phyloP scores from a whole-genome alignment of 1,139 yeast genomes.

The Magnusiomyces sp. region DNA sequence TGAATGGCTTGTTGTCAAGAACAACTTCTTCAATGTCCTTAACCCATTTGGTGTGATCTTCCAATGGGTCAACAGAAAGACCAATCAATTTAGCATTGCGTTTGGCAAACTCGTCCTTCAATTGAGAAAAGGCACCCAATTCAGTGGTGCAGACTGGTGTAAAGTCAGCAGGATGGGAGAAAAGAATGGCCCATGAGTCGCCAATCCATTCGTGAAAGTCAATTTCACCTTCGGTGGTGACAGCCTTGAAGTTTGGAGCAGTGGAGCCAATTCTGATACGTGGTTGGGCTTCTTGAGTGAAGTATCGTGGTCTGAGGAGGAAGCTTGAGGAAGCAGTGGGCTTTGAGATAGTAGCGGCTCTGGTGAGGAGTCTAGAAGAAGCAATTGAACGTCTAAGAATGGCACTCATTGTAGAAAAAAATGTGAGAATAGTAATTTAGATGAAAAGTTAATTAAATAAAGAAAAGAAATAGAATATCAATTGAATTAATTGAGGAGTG shows the following conservation, averaged over 20 bases:
- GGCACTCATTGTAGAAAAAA: constrained; percentile 5
- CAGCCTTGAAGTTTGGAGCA: constrained; percentile 80
- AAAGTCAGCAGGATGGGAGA: constrained; percentile 91
- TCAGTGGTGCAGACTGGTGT: constrained; percentile 95
- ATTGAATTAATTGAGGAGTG: too few species aligned
- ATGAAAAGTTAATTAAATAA: neutral
- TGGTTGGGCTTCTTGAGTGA: constrained; percentile 23
- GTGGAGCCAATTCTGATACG: constrained; percentile 55
- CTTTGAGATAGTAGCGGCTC: constrained; percentile 5
- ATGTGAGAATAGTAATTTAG: neutral
- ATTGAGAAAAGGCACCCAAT: constrained; percentile 80
- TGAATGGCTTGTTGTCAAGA: constrained; percentile 54
- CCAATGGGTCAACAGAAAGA: constrained; percentile 70
- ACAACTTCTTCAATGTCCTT: constrained; percentile 77
- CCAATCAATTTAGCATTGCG: constrained; percentile 82
- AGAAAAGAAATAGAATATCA: neutral
- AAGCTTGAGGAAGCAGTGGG: constrained; percentile 8
- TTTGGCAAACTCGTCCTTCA: constrained; percentile 73
- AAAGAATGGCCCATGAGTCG: constrained; percentile 72
- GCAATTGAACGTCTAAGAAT: constrained; percentile 13
- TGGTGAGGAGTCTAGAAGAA: constrained; percentile 8
- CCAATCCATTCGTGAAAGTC: constrained; percentile 79
- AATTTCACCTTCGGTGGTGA: constrained; percentile 67
- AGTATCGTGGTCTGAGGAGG: constrained; percentile 14
- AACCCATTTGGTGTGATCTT: constrained; percentile 73